A percentile compares a stretch with the other conserved stretches of the same genome.
Evolutionary conservation across 2,329 filamentous ascomycete genomes (phyloP).

Genomic region (Aspergillus viridinutans): DNA sequence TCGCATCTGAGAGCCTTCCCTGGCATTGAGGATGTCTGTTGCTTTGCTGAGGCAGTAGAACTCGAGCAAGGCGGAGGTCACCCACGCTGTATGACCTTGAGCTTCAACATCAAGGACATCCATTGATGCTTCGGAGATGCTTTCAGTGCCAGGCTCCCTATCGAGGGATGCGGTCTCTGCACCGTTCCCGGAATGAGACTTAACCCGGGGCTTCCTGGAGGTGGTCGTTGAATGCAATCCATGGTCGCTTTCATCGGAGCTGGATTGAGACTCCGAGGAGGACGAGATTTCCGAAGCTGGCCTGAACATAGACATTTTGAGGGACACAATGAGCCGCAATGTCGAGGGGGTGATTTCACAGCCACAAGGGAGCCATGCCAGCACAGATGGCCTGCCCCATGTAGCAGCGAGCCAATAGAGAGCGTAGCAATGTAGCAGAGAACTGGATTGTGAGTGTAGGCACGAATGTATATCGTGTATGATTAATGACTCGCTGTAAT

Average conservation of each 20-base stretch:
- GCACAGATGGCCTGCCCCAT: conserved; percentile 2
- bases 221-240: conserved; percentile 7
- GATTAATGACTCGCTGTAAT: not conserved
- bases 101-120: conserved; percentile 28
- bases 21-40: conserved; percentile 42
- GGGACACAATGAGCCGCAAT: not conserved
- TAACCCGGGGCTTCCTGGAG: not conserved
- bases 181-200: conserved; percentile 3
- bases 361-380: conserved; percentile 1
- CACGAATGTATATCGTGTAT: not conserved
- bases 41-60: conserved; percentile 43
- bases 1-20: conserved; percentile 27
- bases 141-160: conserved; percentile 1
- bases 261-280: conserved; percentile 33
- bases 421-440: not conserved
- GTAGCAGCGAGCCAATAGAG: not conserved
- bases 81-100: conserved; percentile 37
- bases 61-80: conserved; percentile 43
- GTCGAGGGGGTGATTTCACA: not conserved
- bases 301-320: conserved; percentile 39
- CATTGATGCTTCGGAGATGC: conserved; percentile 9
- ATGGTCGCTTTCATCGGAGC: conserved; percentile 22
- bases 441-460: not conserved
- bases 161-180: conserved; percentile 1
- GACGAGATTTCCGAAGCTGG: conserved; percentile 33